phyloP scores from a whole-genome alignment of 148 eudicot genomes.

The Rhododendron griersonianum region DNA sequence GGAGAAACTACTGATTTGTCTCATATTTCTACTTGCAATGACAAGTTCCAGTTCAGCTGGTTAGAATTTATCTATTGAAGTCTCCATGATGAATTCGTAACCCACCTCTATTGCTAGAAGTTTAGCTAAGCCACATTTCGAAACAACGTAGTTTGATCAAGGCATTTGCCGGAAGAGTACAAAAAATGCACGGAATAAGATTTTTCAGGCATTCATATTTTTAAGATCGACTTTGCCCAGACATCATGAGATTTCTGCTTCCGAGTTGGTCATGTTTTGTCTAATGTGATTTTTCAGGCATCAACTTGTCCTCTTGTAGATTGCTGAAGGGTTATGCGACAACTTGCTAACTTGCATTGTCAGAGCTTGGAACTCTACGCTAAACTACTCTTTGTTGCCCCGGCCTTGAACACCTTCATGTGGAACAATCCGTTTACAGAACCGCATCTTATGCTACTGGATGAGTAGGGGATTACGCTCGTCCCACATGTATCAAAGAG shows the following conservation, averaged over 20 bases:
- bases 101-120: not conserved
- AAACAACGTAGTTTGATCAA: not conserved
- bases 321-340: conserved; percentile 91
- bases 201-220: not conserved
- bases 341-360: conserved; percentile 81
- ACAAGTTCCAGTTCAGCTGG: not conserved
- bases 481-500: conserved; percentile 82
- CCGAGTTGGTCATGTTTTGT: too few relatives aligned
- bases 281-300: too few relatives aligned
- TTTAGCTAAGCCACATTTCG: not conserved
- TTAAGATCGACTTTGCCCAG: not conserved
- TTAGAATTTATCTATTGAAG: too few relatives aligned
- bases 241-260: not conserved
- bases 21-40: not conserved
- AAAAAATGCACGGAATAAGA: not conserved
- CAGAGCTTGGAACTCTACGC: conserved; percentile 82
- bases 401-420: conserved; percentile 91
- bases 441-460: conserved; percentile 61
- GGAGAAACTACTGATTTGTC: not conserved
- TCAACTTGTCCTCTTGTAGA: conserved; percentile 27
- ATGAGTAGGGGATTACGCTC: conserved; percentile 72
- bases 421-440: conserved; percentile 90
- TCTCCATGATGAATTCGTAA: not conserved
- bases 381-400: conserved; percentile 83
- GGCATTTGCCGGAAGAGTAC: not conserved